A percentile compares a stretch with the other conserved stretches of the same genome.
phyloP scores from a whole-genome alignment of 176 grass and related monocot species.

The Oryza glaberrima region DNA sequence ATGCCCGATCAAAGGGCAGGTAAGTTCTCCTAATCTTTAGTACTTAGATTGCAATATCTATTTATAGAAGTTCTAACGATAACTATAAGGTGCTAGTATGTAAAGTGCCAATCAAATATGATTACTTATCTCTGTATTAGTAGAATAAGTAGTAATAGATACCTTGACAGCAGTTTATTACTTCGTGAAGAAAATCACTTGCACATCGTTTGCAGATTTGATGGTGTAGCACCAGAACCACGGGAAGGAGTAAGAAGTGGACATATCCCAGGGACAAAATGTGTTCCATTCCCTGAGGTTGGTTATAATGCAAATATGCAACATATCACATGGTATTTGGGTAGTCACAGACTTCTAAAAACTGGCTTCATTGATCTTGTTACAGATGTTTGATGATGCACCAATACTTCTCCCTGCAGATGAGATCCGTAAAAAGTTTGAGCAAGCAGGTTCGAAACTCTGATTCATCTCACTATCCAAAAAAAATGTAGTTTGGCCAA shows the following conservation, averaged over 20 bases:
- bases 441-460: constrained; percentile 63
- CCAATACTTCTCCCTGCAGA: constrained; percentile 63
- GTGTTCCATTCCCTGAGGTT: constrained; percentile 82
- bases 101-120: constrained; percentile 3
- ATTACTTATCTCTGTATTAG: not conserved
- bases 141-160: not conserved
- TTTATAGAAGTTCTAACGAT: constrained; percentile 20
- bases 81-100: not conserved
- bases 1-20: constrained; percentile 78
- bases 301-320: constrained; percentile 32
- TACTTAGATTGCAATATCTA: not conserved
- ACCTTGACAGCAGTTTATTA: not conserved
- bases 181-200: not conserved
- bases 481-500: not conserved
- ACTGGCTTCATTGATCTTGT: constrained; percentile 1
- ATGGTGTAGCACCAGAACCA: constrained; percentile 90
- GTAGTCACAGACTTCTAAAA: constrained; percentile 35
- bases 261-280: constrained; percentile 79
- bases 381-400: constrained; percentile 81
- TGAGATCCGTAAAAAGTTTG: constrained; percentile 67
- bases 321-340: constrained; percentile 28
- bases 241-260: constrained; percentile 84
- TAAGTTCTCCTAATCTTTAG: constrained; percentile 33
- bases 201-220: constrained; percentile 62
- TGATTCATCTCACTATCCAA: constrained; percentile 19